Conservation (phyloP, 768 basidiomycete genomes). For the Tulasnella sp. region DNA sequence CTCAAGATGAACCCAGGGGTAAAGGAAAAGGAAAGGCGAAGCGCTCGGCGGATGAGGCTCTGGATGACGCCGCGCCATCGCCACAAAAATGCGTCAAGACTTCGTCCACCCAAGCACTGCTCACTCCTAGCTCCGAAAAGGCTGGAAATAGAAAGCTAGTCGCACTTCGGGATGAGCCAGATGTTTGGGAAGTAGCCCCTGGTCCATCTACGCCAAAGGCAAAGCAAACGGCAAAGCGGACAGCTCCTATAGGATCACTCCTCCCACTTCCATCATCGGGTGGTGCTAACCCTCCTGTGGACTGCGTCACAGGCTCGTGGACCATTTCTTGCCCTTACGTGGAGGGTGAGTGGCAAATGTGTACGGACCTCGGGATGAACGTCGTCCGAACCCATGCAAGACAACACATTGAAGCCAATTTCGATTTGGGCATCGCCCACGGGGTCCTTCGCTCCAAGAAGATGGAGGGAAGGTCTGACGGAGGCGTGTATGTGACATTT, state of each 20-base stretch:
- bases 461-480: neutral
- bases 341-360: neutral
- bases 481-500: slow-evolving; percentile 3
- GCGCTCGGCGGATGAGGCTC: neutral
- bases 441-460: neutral
- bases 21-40: neutral
- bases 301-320: slow-evolving; percentile 3
- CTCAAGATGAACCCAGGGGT: neutral
- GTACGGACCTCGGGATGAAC: neutral
- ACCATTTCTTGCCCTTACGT: slow-evolving; percentile 4
- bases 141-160: no score
- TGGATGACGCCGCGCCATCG: neutral
- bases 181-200: no score
- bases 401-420: slow-evolving; percentile 1
- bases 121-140: no score
- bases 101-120: no score
- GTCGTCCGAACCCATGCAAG: slow-evolving; percentile 1
- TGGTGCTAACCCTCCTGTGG: neutral
- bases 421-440: neutral
- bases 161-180: no score
- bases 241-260: neutral
- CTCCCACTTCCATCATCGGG: neutral
- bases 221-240: neutral
- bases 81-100: neutral
- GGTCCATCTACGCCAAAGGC: no score